A percentile compares a stretch with the other conserved stretches of the same genome.
phyloP scores from a whole-genome alignment of 495 filamentous ascomycete genomes.

The Endocarpon pusillum region DNA sequence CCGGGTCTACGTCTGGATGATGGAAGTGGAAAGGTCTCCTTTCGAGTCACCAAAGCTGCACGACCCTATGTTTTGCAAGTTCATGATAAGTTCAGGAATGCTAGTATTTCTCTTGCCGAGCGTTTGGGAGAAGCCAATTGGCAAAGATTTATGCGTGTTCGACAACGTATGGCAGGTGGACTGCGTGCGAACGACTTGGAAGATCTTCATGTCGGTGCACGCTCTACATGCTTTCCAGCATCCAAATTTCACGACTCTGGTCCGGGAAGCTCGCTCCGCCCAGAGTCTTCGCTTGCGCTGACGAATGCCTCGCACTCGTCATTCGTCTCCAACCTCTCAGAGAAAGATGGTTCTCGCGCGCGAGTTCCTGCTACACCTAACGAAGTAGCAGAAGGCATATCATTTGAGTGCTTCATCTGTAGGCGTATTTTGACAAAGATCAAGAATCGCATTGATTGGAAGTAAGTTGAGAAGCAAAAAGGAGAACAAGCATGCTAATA shows the following conservation, averaged over 20 bases:
- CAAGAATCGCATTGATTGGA: slow-evolving; percentile 9
- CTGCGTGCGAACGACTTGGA: not conserved
- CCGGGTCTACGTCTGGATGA: not conserved
- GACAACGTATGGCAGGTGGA: not conserved
- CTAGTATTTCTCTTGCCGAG: slow-evolving; percentile 2
- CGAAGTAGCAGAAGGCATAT: slow-evolving; percentile 4
- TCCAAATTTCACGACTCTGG: slow-evolving; percentile 10
- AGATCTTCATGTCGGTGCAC: not conserved
- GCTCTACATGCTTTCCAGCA: slow-evolving; percentile 2
- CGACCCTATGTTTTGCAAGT: slow-evolving; percentile 4
- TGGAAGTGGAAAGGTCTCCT: not conserved
- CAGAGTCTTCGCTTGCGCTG: slow-evolving; percentile 4
- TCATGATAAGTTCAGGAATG: slow-evolving; percentile 4
- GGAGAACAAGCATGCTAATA: not conserved
- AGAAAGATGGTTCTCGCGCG: not conserved
- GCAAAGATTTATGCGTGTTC: slow-evolving; percentile 5
- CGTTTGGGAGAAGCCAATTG: slow-evolving; percentile 11
- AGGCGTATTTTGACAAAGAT: slow-evolving; percentile 1
- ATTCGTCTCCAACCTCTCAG: slow-evolving; percentile 4
- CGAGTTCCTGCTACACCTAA: slow-evolving; percentile 7
- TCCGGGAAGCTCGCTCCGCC: slow-evolving; percentile 5
- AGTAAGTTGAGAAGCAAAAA: slow-evolving; percentile 5
- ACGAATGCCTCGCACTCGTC: slow-evolving; percentile 5
- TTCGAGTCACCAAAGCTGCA: slow-evolving; percentile 6
- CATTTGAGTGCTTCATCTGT: slow-evolving; percentile 8